Evolutionary conservation across 2,329 filamentous ascomycete genomes (phyloP), one percentile per base, ranked within the genome.

Genomic region (Trichoderma atrobrunneum): DNA sequence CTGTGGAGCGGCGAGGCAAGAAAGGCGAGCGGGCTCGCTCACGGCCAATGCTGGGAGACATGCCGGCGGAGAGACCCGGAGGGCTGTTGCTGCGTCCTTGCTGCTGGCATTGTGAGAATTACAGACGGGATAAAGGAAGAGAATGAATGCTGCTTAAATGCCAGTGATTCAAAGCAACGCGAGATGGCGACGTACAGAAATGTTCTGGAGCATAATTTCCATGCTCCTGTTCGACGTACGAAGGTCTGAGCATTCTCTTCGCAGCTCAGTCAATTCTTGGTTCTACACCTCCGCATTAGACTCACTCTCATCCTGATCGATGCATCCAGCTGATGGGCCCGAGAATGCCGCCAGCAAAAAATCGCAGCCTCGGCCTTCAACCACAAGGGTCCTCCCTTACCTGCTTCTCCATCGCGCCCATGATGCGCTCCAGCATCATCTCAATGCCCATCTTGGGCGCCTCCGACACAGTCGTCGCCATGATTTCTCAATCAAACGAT

Each of bases 141-240:
- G 30, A 64, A 6, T 39, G 62, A 26, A 21, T 21, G 21, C 6
- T 34, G 51, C 5, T 28, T 60, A 12, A 5, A 26, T 36, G 10
- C 30, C 21, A 21, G 48, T n/a, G 21, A 24, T 14, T 12, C n/a
- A 70, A 34, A 28, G 28, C 36, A 61, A 16, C 7, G 5, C 21
- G 39, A 57, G 39, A 48, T 51, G 21, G 11, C 24, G n/a, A 39
- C 67, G 5, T 70, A 70, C 67, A 54, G 39, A 30, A 51, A 70
- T 75, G 34, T 77, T 75, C 70, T 72, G 72, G 26, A 77, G 74
- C 59, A 77, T 72, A 39, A 70, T 72, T 70, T 75, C 72, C 72
- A 77, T 76, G 63, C 73, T 75, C 10, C 59, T 71, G 68, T 77
- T 77, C 36, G 74, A 76, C 34, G 74, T 68, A 48, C 76, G 76